Evolutionary conservation across 1,284 basidiomycete genomes (phyloP), one percentile per base, ranked within the genome.

Genomic region (Ustilago lituana): DNA sequence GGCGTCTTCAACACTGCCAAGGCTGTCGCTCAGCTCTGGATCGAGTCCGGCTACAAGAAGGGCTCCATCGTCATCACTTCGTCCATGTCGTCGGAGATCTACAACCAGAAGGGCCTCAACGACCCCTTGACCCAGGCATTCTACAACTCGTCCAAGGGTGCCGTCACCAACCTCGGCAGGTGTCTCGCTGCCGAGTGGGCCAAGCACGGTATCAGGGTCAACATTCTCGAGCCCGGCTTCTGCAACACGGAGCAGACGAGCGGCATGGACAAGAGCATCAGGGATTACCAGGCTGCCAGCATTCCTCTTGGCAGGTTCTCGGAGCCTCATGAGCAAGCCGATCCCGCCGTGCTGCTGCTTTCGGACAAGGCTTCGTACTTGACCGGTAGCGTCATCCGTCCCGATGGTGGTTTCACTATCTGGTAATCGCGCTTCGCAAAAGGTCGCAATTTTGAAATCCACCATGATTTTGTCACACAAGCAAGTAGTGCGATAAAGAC

Each of bases 191-290:
- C 77, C 44, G 81, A 82, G 67, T 82, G 78, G 73, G 79, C 79
- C 38, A 47, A 73, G 48, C 66, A 82, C 60, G 65, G 77, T 22
- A 82, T 82, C 57, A 73, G 81, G 24, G 80, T 82, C 53, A 82
- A 82, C 68, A 77, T 80, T 15, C 64, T 81, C 26, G 76, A 79
- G 63, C 78, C 78, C 17, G 78, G 75, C 10, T 77, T 80, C 76
- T 80, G 79, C 67, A 76, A 80, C 65, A 82, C 81, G 19, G 81
- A 82, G 69, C 81, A 82, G 77, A 82, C 81, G 19, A 74, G 69
- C 32, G 77, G 51, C 31, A 82, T 82, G 81, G 81, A 82, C 54
- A 47, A 66, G 50, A 73, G 66, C 47, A 71, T 82, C 31, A 73
- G 80, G 43, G 79, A 82, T 32, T 82, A 58, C 70, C 81, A 82